These are phyloP conservation scores for Phanerochaete sordida DNA, from an alignment of 768 basidiomycete species.

Conservation along the genomic window DNA sequence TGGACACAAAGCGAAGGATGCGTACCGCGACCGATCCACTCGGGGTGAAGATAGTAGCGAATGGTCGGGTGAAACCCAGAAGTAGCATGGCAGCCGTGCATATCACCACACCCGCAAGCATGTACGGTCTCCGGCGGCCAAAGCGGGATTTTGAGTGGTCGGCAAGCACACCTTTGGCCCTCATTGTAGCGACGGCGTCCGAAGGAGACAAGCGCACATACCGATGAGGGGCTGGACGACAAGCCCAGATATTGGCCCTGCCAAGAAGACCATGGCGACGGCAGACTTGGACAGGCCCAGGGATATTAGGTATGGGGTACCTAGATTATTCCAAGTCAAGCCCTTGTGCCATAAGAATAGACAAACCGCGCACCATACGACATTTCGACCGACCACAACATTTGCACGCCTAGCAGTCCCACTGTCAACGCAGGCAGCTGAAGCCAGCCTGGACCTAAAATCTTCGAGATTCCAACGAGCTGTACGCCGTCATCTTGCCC, in stretches of 20 bases:
- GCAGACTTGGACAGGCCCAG: conserved; percentile 82
- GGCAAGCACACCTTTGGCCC: conserved; percentile 55
- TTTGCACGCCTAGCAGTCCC: conserved; percentile 79
- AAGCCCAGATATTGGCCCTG: conserved; percentile 87
- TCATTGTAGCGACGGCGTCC: neutral
- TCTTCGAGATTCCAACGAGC: conserved; percentile 52
- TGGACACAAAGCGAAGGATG: neutral
- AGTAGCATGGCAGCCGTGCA: conserved; percentile 73
- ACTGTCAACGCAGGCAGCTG: conserved; percentile 70
- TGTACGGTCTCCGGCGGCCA: conserved; percentile 85
- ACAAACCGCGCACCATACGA: conserved; percentile 58
- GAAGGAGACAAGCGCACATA: conserved; percentile 20
- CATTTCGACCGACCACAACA: conserved; percentile 95
- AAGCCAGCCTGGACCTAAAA: conserved; percentile 65
- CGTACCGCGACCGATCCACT: conserved; percentile 32
- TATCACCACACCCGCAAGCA: conserved; percentile 65
- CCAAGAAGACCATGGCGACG: conserved; percentile 90
- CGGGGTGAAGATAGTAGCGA: conserved; percentile 49
- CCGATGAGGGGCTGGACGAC: conserved; percentile 91
- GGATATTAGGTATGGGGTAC: conserved; percentile 87
- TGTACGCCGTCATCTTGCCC: conserved; percentile 33
- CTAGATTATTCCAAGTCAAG: conserved; percentile 26
- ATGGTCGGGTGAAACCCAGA: conserved; percentile 74
- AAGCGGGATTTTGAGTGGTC: conserved; percentile 82
- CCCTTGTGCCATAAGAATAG: no score